Evolutionary conservation across 805 yeast genomes (phyloP).

Genomic region (Teunomyces barrocoloradensis): DNA sequence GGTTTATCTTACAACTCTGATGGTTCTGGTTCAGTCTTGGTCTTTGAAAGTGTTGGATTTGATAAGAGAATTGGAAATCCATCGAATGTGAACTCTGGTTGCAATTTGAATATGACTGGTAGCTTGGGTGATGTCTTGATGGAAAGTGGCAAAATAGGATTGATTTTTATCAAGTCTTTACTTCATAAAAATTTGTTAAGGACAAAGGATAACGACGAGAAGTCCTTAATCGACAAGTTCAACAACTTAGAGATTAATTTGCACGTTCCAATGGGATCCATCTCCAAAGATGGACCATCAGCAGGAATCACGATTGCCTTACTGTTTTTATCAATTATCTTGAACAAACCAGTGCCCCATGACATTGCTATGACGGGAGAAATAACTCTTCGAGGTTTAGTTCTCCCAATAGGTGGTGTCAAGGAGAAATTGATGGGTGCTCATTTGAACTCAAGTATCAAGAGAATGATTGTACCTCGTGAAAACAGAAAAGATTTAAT

Average conservation of each 20-base stretch:
- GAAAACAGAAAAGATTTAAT: slow-evolving; percentile 68
- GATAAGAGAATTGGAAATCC: slow-evolving; percentile 36
- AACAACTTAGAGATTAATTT: slow-evolving; percentile 55
- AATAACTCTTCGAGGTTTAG: slow-evolving; percentile 73
- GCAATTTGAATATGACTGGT: slow-evolving; percentile 67
- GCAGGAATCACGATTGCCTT: slow-evolving; percentile 53
- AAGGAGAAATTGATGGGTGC: slow-evolving; percentile 79
- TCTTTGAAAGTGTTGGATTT: slow-evolving; percentile 74
- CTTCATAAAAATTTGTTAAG: slow-evolving; percentile 31
- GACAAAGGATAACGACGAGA: slow-evolving; percentile 27
- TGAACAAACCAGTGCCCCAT: slow-evolving; percentile 43
- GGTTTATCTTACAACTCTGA: slow-evolving; percentile 85
- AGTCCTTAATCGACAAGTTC: slow-evolving; percentile 40
- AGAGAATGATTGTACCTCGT: slow-evolving; percentile 65
- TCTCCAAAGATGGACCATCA: slow-evolving; percentile 48
- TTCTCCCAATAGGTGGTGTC: slow-evolving; percentile 80
- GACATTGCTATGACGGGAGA: slow-evolving; percentile 85
- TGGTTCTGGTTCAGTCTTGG: slow-evolving; percentile 79
- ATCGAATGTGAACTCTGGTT: slow-evolving; percentile 22
- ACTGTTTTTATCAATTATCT: slow-evolving; percentile 42
- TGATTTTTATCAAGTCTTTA: slow-evolving; percentile 66
- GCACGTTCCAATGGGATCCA: slow-evolving; percentile 50
- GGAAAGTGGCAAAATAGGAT: slow-evolving; percentile 79
- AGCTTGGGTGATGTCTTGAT: slow-evolving; percentile 75
- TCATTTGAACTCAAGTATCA: slow-evolving; percentile 58